Conservation (phyloP, 2,329 filamentous ascomycete species). For the Diatrype stigma region DNA sequence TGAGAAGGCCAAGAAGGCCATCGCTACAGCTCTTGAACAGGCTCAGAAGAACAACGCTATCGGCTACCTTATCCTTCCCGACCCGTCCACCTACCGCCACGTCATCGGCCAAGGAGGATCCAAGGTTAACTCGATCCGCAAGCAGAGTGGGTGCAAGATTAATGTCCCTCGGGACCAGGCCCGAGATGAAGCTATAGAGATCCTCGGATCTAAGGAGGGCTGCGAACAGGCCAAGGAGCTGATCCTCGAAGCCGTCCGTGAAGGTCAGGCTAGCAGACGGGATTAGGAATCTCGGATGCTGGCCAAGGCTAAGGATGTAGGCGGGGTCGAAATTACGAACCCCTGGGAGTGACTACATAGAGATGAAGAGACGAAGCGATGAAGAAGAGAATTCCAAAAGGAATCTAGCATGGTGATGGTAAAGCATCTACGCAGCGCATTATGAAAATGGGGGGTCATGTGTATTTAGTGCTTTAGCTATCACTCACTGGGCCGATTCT, state of each 20-base stretch:
- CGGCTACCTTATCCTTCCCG: slow-evolving; percentile 85
- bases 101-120: slow-evolving; percentile 86
- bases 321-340: neutral
- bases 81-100: slow-evolving; percentile 82
- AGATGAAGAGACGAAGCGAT: neutral
- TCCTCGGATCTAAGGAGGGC: slow-evolving; percentile 73
- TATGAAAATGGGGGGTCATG: neutral
- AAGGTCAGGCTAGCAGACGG: slow-evolving; percentile 39
- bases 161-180: slow-evolving; percentile 82
- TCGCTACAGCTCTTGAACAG: slow-evolving; percentile 69
- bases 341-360: neutral
- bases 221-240: slow-evolving; percentile 84
- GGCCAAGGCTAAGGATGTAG: neutral
- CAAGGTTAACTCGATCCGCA: slow-evolving; percentile 89
- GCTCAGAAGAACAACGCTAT: slow-evolving; percentile 66
- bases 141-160: slow-evolving; percentile 89
- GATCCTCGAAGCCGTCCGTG: slow-evolving; percentile 77
- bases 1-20: slow-evolving; percentile 71
- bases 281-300: slow-evolving; percentile 21
- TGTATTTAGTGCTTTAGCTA: neutral
- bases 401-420: neutral
- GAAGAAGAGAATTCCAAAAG: neutral
- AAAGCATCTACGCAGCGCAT: neutral
- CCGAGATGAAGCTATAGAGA: slow-evolving; percentile 79
- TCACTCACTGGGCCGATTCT: neutral